phyloP scores from a whole-genome alignment of 352 stramenopile genomes.

The Lagenidium giganteum region DNA sequence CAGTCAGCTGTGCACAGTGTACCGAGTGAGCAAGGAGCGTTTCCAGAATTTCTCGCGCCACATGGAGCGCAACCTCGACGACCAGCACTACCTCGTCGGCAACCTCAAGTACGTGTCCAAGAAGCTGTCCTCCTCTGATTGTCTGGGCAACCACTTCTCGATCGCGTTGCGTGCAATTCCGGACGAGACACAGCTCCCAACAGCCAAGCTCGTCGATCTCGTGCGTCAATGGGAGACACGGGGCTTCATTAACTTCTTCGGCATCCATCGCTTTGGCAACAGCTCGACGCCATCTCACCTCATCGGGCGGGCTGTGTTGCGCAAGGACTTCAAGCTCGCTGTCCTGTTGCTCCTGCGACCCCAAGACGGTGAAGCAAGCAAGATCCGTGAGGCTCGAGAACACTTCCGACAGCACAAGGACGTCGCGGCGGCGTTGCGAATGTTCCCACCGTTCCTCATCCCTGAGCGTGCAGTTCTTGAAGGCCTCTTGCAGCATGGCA shows the following conservation, averaged over 20 bases:
- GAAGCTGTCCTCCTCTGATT: slow-evolving; percentile 83
- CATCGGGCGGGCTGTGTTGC: slow-evolving; percentile 90
- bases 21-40: slow-evolving; percentile 60
- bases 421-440: slow-evolving; percentile 62
- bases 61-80: slow-evolving; percentile 38
- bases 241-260: slow-evolving; percentile 98
- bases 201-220: slow-evolving; percentile 21
- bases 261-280: slow-evolving; percentile 93
- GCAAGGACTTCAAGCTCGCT: slow-evolving; percentile 91
- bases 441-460: slow-evolving; percentile 70
- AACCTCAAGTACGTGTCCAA: slow-evolving; percentile 88
- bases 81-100: slow-evolving; percentile 85
- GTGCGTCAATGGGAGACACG: slow-evolving; percentile 42
- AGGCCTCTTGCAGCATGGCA: slow-evolving; percentile 63
- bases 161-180: slow-evolving; percentile 90
- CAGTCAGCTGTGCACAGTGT: slow-evolving; percentile 93
- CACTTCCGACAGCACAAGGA: slow-evolving; percentile 85
- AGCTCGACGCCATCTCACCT: slow-evolving; percentile 75
- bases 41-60: slow-evolving; percentile 38
- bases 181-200: slow-evolving; percentile 37
- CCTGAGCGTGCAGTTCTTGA: slow-evolving; percentile 71
- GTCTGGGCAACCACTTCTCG: slow-evolving; percentile 91
- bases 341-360: slow-evolving; percentile 90
- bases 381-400: slow-evolving; percentile 69
- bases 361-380: slow-evolving; percentile 77